Base-by-base conservation (phyloP, 257 asterid genomes). In the Prunella vulgaris region DNA sequence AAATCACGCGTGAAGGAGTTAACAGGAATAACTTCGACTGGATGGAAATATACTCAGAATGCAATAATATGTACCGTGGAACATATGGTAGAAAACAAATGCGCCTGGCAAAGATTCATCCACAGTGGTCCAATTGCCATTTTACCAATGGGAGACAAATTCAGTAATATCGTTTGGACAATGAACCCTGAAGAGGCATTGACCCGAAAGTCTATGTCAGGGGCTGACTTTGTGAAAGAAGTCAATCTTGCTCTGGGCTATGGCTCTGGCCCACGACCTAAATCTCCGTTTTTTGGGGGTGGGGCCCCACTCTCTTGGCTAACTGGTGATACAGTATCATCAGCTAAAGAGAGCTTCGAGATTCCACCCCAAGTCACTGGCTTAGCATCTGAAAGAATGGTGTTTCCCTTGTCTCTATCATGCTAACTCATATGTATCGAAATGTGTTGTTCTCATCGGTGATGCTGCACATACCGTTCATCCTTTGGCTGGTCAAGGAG, bases 401-500 rank as follows among this genome's bases (percentile, higher is more conserved):
- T 81, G 66, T 94, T 94, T 75, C 99, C 99, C 0, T 74, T 94
- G 87, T 91, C 99, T 60, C 84, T 89, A 80, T 79, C 99, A 94
- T 64, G 96, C 97, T 53, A 87, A 87, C 60, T 28, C 70, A 10
- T 94, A 94, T 62, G 90, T 77, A 8, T 71, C 74, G 0, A 89
- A 81, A 63, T 89, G 95, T 10, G 84, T 79, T 32, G 93, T 22
- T 70, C 93, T 94, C 63, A 74, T 91, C 70, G 99, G 99, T 44
- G 99, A 94, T 74, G 99, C 97, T 2, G 99, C 97, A 17, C 97
- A 94, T 44, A 94, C 99, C 4, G 97, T 94, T 76, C 97, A 94
- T 76, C 99, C 99, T 33, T 86, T 94, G 86, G 99, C 99, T 68
- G 99, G 99, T 65, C 99, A 91, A 80, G 99, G 99, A 74, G 99